Evolutionary conservation across 257 asterid genomes (phyloP).

Genomic region (Solanum tarapatanum): DNA sequence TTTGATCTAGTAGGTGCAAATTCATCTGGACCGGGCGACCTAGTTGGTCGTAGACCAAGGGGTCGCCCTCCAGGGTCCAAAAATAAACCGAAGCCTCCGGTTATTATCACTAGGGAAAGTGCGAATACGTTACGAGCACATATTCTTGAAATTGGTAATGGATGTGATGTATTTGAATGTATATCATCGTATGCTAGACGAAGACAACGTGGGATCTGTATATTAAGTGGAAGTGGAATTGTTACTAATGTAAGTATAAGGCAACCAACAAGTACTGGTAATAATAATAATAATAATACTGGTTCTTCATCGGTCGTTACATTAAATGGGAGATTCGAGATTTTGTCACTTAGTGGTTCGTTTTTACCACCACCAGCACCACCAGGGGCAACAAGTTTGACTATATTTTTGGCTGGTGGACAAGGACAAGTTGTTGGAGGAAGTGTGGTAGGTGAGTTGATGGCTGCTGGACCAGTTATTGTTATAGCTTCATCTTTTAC

Average conservation of each 20-base stretch:
- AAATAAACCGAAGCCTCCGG: slow-evolving; percentile 43
- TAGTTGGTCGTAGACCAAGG: slow-evolving; percentile 35
- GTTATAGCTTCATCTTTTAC: slow-evolving; percentile 46
- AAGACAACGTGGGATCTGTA: slow-evolving; percentile 52
- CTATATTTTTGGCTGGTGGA: slow-evolving; percentile 39
- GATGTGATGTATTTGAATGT: slow-evolving; percentile 39
- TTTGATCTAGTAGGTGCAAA: slow-evolving; percentile 11
- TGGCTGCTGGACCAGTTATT: slow-evolving; percentile 43
- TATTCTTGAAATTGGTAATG: slow-evolving; percentile 34
- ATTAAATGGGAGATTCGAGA: slow-evolving; percentile 43
- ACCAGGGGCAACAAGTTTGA: slow-evolving; percentile 49
- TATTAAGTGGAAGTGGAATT: slow-evolving; percentile 41
- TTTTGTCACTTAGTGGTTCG: slow-evolving; percentile 33
- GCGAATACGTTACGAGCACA: slow-evolving; percentile 51
- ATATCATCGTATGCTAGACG: slow-evolving; percentile 33
- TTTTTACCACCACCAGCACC: slow-evolving; percentile 61
- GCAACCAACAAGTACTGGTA: slow-evolving; percentile 19
- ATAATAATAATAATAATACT: neutral
- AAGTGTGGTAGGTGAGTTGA: slow-evolving; percentile 47
- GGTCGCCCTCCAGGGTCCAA: slow-evolving; percentile 55
- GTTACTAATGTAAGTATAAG: slow-evolving; percentile 40
- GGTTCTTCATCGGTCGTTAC: slow-evolving; percentile 22
- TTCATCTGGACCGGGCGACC: slow-evolving; percentile 26
- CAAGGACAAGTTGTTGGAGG: slow-evolving; percentile 65
- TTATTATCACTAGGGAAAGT: slow-evolving; percentile 45